Evolutionary conservation across 1,139 yeast species (phyloP), one percentile per base, ranked within the genome.

Genomic region (Blastobotrys aristatus): DNA sequence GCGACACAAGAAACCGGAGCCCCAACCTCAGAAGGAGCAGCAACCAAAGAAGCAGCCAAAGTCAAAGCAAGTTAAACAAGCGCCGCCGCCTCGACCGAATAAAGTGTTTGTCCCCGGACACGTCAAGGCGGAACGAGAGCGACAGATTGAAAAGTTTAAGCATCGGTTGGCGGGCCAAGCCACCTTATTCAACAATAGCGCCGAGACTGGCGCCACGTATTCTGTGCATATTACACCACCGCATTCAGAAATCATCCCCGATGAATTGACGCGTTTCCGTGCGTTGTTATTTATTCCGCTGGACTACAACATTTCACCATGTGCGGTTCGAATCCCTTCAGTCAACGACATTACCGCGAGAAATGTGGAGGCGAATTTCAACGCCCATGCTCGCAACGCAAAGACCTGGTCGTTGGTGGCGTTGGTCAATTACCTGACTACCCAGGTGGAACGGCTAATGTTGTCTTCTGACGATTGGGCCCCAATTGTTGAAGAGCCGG

Each of bases 331-430:
- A 8, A 51, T 59, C 17, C 59, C 58, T 11, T 39, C 44, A 22
- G 45, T 49, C 8, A 55, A 52, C n/a, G 60, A 54, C 29, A 50
- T 58, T 32, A 51, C 55, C 20, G 57, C 57, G 2, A 45, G 51
- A 2, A 61, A 57, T 24, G 52, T 64, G 14, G 67, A 64, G 51
- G 47, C 39, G 18, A 62, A 63, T 38, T 66, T 66, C 50, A 61
- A 60, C 42, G 38, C 50, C 11, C 64, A 61, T 43, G 61, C 66
- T 2, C 34, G 47, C 27, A 45, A 52, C n/a, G 49, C 52, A 14
- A 51, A 47, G 20, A 49, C 51, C 24, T 64, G 67, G 65, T 55
- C 67, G 4, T 49, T 66, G 18, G 39, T 64, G 30, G 59, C 69
- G 1, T 56, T 58, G 34, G 45, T 65, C 34, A 66, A 66, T 43